Percentiles rank a stretch among this genome's conserved stretches.
Conservation (phyloP, 2,329 filamentous ascomycete genomes). For the Didymella lethalis region DNA sequence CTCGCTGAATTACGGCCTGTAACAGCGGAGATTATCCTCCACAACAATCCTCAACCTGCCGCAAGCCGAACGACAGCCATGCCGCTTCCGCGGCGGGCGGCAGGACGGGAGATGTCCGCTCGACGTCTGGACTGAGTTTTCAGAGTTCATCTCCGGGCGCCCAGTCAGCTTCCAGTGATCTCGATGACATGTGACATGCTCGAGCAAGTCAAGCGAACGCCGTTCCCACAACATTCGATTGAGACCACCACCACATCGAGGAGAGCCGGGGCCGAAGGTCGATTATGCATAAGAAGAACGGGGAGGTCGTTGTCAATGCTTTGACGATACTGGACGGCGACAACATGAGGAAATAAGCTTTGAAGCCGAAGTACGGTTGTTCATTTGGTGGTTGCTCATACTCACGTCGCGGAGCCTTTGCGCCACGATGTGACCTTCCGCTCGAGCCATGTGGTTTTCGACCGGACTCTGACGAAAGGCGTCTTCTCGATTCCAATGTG, state of each 20-base stretch:
- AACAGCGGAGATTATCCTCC: neutral
- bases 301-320: neutral
- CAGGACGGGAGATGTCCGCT: slow-evolving; percentile 1
- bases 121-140: no score
- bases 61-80: neutral
- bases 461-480: slow-evolving; percentile 45
- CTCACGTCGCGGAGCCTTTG: slow-evolving; percentile 11
- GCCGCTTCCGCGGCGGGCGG: neutral
- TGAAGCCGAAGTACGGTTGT: no score
- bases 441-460: slow-evolving; percentile 30
- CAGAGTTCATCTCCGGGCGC: no score
- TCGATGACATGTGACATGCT: neutral
- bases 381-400: neutral
- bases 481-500: slow-evolving; percentile 63
- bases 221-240: no score
- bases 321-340: neutral
- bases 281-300: no score
- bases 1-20: neutral
- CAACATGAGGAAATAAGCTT: neutral
- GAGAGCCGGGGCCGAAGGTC: no score
- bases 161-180: neutral
- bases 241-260: no score
- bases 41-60: neutral
- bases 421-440: slow-evolving; percentile 20
- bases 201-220: neutral